These are phyloP conservation scores for Fraxinus greggii DNA, from an alignment of 305 asterid genomes.

Conservation along the genomic window DNA sequence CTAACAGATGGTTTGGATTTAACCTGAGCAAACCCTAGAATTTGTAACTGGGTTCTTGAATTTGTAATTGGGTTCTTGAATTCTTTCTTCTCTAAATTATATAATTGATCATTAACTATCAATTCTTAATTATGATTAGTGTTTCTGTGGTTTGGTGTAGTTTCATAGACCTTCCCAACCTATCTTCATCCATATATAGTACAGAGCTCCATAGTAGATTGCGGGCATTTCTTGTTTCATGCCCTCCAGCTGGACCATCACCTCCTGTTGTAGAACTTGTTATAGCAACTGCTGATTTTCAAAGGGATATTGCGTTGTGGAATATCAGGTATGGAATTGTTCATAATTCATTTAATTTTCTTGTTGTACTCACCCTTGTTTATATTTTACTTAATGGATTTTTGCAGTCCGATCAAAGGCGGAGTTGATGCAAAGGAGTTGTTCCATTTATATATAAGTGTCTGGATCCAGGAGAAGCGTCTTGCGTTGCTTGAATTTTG, in stretches of 20 bases:
- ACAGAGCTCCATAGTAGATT: constrained; percentile 70
- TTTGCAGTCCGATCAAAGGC: constrained; percentile 74
- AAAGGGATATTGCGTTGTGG: constrained; percentile 81
- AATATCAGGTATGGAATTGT: constrained; percentile 54
- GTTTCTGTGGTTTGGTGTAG: constrained; percentile 43
- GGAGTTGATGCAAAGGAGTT: constrained; percentile 91
- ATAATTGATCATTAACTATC: neutral
- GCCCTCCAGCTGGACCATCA: constrained; percentile 82
- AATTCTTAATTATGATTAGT: constrained; percentile 16
- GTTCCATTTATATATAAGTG: constrained; percentile 67
- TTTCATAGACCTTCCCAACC: constrained; percentile 89
- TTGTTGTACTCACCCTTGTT: neutral
- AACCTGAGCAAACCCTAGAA: neutral
- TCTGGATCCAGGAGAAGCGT: constrained; percentile 90
- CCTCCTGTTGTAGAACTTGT: constrained; percentile 72
- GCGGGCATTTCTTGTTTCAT: constrained; percentile 72
- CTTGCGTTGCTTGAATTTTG: constrained; percentile 72
- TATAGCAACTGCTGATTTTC: constrained; percentile 84
- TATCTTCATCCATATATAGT: constrained; percentile 79
- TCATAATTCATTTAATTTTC: neutral
- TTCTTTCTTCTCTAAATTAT: neutral
- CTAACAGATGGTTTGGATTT: neutral
- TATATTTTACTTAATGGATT: constrained; percentile 10
- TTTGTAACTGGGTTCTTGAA: too few species aligned
- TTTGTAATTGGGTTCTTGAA: too few species aligned